Base-by-base conservation (phyloP, 2,329 filamentous ascomycete genomes). In the Saccharata proteae region DNA sequence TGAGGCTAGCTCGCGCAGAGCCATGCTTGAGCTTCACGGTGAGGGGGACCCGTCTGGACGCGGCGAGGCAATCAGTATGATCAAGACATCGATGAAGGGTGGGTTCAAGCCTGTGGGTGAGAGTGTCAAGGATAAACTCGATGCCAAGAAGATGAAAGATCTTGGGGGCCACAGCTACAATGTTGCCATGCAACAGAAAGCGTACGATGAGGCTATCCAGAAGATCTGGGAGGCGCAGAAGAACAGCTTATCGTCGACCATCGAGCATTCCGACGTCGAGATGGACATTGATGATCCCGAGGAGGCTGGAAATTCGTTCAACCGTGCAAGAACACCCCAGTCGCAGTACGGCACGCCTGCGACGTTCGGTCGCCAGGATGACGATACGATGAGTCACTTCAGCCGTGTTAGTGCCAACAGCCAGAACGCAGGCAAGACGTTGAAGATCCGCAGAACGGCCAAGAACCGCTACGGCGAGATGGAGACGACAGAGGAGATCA, bases 81-180 rank as follows among this genome's bases (percentile, higher is more conserved):
- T 98, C 54, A 85, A 90, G 49, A 94, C 86, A 0, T 93, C 84
- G 1, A 98, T 98, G 90, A 98, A 98, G 58, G 90, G 90, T 39
- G 90, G 90, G 0, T 98, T 94, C 55, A 83, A 86, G 49, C 80
- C 85, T 13, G 72, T 92, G 16, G 85, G 84, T 13, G 84, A 93
- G 53, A 86, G 83, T 47, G 82, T 86, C 38, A 80, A 84, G 47
- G 80, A 86, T 39, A 83, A 86, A 52, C 74, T 90, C 40, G 82
- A 86, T 49, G 81, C 81, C 11, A 88, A 90, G 46, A 62, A 64
- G 40, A 57, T 67, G 36, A 75, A 74, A 41, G 71, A 77, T 35
- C 63, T 69, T 41, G 85, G 85, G 34, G 90, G 90, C 0, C 90
- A 98, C 57, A 86, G 83, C 44, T 98, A 98, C 62, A 98, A 98